A percentile compares a stretch with the other conserved stretches of the same genome.
phyloP scores from a whole-genome alignment of 805 yeast species.

The Pichia rugopelliculosa region DNA sequence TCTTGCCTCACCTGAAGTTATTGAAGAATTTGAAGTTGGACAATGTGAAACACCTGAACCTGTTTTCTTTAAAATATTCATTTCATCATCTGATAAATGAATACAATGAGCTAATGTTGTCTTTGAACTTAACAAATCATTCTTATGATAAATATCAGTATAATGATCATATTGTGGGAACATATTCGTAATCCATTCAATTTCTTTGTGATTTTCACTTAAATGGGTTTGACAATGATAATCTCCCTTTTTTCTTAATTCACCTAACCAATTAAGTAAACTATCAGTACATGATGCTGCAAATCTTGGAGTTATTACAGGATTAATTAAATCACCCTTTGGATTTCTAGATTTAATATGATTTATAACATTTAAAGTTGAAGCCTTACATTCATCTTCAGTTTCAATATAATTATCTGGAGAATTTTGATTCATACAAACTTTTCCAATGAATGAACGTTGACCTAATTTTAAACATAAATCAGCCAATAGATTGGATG shows the following conservation, averaged over 20 bases:
- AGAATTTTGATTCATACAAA: conserved; percentile 84
- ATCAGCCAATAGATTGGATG: conserved; percentile 73
- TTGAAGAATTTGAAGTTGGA: conserved; percentile 83
- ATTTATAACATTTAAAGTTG: conserved; percentile 50
- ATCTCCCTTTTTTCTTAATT: conserved; percentile 37
- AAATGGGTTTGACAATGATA: conserved; percentile 85
- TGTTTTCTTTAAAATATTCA: conserved; percentile 43
- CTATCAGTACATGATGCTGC: conserved; percentile 79
- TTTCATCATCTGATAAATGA: conserved; percentile 62
- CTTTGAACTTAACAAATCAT: conserved; percentile 48
- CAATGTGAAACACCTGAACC: conserved; percentile 82
- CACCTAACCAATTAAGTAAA: conserved; percentile 57
- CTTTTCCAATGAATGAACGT: conserved; percentile 86
- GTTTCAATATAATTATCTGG: conserved; percentile 66
- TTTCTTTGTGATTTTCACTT: conserved; percentile 73
- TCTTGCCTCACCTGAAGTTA: conserved; percentile 87
- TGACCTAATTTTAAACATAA: conserved; percentile 63
- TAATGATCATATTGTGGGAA: conserved; percentile 69
- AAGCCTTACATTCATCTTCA: conserved; percentile 40
- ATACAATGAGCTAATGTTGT: conserved; percentile 89
- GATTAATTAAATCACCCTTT: conserved; percentile 44
- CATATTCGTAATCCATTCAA: conserved; percentile 59
- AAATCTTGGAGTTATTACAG: conserved; percentile 87
- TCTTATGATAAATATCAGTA: conserved; percentile 68
- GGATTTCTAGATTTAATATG: conserved; percentile 53